Evolutionary conservation across 805 yeast genomes (phyloP), one percentile per base, ranked within the genome.

Genomic region (Isabelozyma heimii): DNA sequence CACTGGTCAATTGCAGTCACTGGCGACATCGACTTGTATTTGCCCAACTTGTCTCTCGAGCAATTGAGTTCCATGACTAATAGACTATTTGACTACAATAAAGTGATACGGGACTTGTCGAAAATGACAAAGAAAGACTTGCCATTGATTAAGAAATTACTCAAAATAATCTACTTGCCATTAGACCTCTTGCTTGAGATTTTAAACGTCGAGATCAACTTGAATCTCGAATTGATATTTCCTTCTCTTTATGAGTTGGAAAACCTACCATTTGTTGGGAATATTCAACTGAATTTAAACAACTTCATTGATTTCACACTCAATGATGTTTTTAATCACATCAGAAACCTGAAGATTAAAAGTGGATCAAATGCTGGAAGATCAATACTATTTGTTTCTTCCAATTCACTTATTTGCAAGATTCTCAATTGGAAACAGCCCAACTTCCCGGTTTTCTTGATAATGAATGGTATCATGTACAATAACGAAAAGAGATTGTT

Each of bases 361-460:
- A 51, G 49, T n/a, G 53, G 56, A 4, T 37, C 50, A 8, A 52
- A 55, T 40, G 47, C 66, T 52, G 61, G 80, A 16, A 74, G 96
- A 50, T 83, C 95, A 0, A 71, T 94, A 40, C 84, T 92, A 8
- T 89, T 94, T 66, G 82, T 96, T 10, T 89, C 97, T 0, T 81
- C 87, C 48, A 90, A 91, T 66, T 87, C 97, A 33, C 81, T 84
- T 42, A 89, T 91, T n/a, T 94, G 98, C 68, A 89, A 96, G 9
- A 87, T 90, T 42, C 70, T 94, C 57, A 94, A 94, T 68, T 94
- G 99, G 99, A 94, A 94, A 67, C 99, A 94, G 69, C 98, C 99
- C 12, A 92, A 92, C 65, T 94, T 87, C 69, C 97, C 99, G 0
- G 98, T 94, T 0, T 84, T 94, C 55, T 87, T 89, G 69, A 82